A percentile compares a stretch with the other conserved stretches of the same genome.
These are phyloP conservation scores for Sclerotinia minor DNA, from an alignment of 2,329 filamentous ascomycete species.

Conservation along the genomic window DNA sequence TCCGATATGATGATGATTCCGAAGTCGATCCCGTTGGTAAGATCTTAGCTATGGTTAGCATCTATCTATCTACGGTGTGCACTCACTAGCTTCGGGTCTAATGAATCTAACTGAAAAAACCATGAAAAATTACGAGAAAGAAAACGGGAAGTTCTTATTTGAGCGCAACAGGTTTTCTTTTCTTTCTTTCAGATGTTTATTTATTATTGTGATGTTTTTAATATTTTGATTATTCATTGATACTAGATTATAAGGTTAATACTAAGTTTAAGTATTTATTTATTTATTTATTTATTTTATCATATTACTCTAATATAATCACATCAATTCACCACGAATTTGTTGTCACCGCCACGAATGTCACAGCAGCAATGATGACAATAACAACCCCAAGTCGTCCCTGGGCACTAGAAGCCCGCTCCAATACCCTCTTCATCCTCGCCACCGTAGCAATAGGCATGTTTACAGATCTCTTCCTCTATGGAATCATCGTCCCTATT, in stretches of 20 bases:
- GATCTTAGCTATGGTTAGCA: too few relatives aligned
- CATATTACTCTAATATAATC: too few relatives aligned
- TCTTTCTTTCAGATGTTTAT: not conserved
- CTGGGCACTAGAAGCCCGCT: conserved; percentile 43
- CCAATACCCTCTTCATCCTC: conserved; percentile 59
- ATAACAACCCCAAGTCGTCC: not conserved
- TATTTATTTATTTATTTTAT: too few relatives aligned
- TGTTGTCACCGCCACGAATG: not conserved
- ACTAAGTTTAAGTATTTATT: too few relatives aligned
- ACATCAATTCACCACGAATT: not conserved
- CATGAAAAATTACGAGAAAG: not conserved
- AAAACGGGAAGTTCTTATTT: not conserved
- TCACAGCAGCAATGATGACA: not conserved
- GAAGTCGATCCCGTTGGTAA: not conserved
- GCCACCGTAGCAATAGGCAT: conserved; percentile 56
- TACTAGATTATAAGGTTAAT: too few relatives aligned
- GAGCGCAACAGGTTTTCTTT: not conserved
- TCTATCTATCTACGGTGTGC: too few relatives aligned
- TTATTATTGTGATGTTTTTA: not conserved
- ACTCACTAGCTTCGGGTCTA: not conserved
- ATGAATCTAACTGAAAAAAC: not conserved
- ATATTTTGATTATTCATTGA: not conserved
- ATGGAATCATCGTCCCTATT: conserved; percentile 58
- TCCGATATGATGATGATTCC: not conserved
- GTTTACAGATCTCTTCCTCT: conserved; percentile 61